A percentile compares a stretch with the other conserved stretches of the same genome.
These are phyloP conservation scores for Aotearoamyces nothofagi DNA, from an alignment of 2,329 filamentous ascomycete species.

Conservation along the genomic window DNA sequence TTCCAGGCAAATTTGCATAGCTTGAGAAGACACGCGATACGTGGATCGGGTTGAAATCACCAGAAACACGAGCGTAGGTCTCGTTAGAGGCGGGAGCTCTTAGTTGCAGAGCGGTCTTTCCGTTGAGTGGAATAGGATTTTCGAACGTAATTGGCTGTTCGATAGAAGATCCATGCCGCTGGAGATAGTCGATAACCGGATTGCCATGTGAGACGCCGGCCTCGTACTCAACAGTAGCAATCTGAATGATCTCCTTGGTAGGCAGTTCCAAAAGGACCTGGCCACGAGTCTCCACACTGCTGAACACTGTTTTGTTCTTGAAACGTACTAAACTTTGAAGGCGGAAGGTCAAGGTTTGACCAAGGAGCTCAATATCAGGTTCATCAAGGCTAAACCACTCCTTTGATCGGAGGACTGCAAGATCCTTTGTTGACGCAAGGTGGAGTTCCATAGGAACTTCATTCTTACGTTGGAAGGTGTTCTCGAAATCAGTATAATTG, in stretches of 20 bases:
- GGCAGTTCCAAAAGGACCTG: constrained; percentile 89
- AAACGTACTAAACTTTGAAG: constrained; percentile 82
- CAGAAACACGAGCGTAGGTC: constrained; percentile 92
- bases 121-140: constrained; percentile 89
- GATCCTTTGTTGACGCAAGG: constrained; percentile 74
- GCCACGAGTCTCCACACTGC: constrained; percentile 79
- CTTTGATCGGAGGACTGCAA: constrained; percentile 89
- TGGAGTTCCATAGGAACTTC: constrained; percentile 93
- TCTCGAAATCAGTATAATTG: constrained; percentile 83
- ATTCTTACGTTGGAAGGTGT: constrained; percentile 95
- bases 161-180: constrained; percentile 79
- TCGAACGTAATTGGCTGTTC: constrained; percentile 96
- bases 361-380: constrained; percentile 71
- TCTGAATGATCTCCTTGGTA: constrained; percentile 93
- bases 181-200: constrained; percentile 89
- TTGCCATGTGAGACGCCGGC: constrained; percentile 86
- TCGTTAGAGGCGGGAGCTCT: constrained; percentile 94
- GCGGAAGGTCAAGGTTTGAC: constrained; percentile 91
- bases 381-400: constrained; percentile 92
- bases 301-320: constrained; percentile 90
- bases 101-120: constrained; percentile 75
- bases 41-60: constrained; percentile 98
- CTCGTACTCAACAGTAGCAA: constrained; percentile 93
- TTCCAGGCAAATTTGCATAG: constrained; percentile 90
- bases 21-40: constrained; percentile 92